Conservation (phyloP, 2,329 filamentous ascomycete genomes). For the Scedosporium apiospermum region DNA sequence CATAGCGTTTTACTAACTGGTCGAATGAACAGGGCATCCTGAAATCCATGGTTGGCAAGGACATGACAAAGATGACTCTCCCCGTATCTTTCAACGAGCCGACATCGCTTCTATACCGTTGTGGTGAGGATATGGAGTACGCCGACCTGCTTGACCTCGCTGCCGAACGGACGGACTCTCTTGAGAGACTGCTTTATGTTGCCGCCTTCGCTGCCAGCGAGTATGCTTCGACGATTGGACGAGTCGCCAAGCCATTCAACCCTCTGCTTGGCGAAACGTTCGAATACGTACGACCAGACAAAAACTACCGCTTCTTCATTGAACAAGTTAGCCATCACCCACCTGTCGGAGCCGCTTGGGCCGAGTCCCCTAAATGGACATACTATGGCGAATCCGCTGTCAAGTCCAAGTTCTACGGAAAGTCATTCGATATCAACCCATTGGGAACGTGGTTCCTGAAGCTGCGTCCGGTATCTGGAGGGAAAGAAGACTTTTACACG, state of each 20-base stretch:
- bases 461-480: slow-evolving; percentile 65
- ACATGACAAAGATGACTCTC: slow-evolving; percentile 99
- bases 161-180: slow-evolving; percentile 73
- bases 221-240: slow-evolving; percentile 92
- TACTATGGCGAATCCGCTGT: slow-evolving; percentile 96
- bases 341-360: slow-evolving; percentile 85
- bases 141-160: slow-evolving; percentile 84
- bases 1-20: slow-evolving; percentile 13
- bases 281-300: slow-evolving; percentile 90
- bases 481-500: slow-evolving; percentile 80
- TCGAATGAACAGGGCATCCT: slow-evolving; percentile 61
- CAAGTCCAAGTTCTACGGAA: slow-evolving; percentile 94
- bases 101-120: slow-evolving; percentile 87
- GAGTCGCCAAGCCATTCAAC: slow-evolving; percentile 97
- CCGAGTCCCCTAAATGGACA: slow-evolving; percentile 88
- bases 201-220: slow-evolving; percentile 93
- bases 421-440: slow-evolving; percentile 94
- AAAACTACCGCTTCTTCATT: slow-evolving; percentile 96
- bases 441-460: slow-evolving; percentile 95
- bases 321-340: slow-evolving; percentile 98
- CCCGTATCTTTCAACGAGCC: slow-evolving; percentile 98
- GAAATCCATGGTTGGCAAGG: slow-evolving; percentile 99
- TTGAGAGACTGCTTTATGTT: slow-evolving; percentile 88
- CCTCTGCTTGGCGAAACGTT: slow-evolving; percentile 93
- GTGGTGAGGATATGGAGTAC: slow-evolving; percentile 97